Evolutionary conservation across 257 asterid genomes (phyloP).

Genomic region (Salvia rosmarinus): DNA sequence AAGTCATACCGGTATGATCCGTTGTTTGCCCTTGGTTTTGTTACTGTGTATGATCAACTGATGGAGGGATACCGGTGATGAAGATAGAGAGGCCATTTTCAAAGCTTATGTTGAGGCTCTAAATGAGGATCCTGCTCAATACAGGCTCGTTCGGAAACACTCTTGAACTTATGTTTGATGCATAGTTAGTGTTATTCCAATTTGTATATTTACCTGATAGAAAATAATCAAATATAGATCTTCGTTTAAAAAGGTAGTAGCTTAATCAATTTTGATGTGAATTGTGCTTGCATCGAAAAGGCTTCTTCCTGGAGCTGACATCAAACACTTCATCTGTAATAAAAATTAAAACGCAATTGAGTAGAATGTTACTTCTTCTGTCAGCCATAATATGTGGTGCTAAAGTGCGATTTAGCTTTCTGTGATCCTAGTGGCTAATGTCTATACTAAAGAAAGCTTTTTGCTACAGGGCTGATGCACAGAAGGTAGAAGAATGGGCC

Average conservation of each 20-base stretch:
- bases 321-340: not conserved
- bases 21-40: conserved; percentile 86
- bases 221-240: not conserved
- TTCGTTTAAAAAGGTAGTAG: not conserved
- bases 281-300: conserved; percentile 17
- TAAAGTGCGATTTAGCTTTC: not conserved
- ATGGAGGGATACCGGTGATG: conserved; percentile 93
- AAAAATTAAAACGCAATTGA: conserved; percentile 6
- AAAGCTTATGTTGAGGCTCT: conserved; percentile 80
- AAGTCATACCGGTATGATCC: conserved; percentile 78
- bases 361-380: conserved; percentile 4
- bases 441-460: conserved; percentile 17
- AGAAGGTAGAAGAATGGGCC: conserved; percentile 91
- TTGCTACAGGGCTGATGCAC: conserved; percentile 71
- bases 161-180: conserved; percentile 14
- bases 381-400: not conserved
- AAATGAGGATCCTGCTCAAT: conserved; percentile 76
- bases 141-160: conserved; percentile 50
- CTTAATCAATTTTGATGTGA: not conserved
- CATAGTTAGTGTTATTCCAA: not conserved
- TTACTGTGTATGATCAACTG: conserved; percentile 85
- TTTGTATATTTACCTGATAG: conserved; percentile 2
- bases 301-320: not conserved
- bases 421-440: conserved; percentile 15
- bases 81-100: conserved; percentile 78